Base-by-base conservation (phyloP, 805 yeast genomes). In the Suhomyces prunicola region DNA sequence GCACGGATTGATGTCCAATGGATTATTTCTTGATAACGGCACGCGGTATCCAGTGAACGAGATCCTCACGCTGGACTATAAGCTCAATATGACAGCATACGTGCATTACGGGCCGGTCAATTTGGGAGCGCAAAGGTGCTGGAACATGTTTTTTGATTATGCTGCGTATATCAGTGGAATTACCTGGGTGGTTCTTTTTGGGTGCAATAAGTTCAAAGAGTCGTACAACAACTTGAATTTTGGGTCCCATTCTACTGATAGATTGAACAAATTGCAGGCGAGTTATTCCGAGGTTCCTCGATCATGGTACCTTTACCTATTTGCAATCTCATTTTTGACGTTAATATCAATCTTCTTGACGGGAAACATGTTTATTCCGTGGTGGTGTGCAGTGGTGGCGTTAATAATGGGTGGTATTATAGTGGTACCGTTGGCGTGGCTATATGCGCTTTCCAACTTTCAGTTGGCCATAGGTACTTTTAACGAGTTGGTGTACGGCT, bases 381-480 rank as follows among this genome's bases (percentile, higher is more conserved):
- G 75, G 76, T 74, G 74, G 72, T 66, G 78, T 12, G 74, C 75
- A 49, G 40, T 78, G 4, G 73, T 78, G 10, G 83, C 80, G 0
- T 64, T 80, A 36, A 52, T 55, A 4, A 64, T 78, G 55, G 83
- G 83, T 1, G 65, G 75, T 0, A 53, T 78, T 4, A 78, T 78
- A 31, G 80, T 80, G 22, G 72, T 76, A 0, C 83, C 84, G 3
- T 67, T 80, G 60, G 71, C 79, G 44, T 79, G 81, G 72, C 59
- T 80, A 10, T 80, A 77, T 56, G 84, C 83, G 0, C 63, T 75
- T 17, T 76, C 82, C 9, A 80, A 78, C 57, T 80, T 80, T 61
- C 84, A 80, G 56, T 64, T 80, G 22, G 81, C 82, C 2, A 75
- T 79, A 23, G 83, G 83, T 2, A 75, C 82, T 0, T 76, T 80